Evolutionary conservation across 2,329 filamentous ascomycete species (phyloP), one percentile per base, ranked within the genome.

Genomic region (Blastomyces percursus): DNA sequence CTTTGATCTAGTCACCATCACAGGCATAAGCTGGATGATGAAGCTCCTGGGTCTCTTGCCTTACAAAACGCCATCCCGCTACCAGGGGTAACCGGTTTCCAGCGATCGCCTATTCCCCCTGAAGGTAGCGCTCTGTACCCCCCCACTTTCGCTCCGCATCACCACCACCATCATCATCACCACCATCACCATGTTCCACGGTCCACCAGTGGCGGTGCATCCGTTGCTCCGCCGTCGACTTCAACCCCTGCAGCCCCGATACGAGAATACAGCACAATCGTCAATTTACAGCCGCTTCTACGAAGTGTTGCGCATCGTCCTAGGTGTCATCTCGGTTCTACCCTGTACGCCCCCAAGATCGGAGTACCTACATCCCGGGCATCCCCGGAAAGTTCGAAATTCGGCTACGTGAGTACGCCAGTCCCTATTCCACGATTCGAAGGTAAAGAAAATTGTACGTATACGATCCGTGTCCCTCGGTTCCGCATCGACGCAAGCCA

Each of bases 401-500:
- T 84, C 64, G 80, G 82, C 50, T 86, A 83, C 66, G 80, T 78
- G 4, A 82, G 81, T 27, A 82, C 77, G 35, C 90, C 89, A 0
- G 86, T 83, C 61, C 88, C 89, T 0, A 79, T 96, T 1, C 93
- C 93, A 0, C 84, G 84, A 64, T 90, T 93, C 50, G 78, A 88
- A 66, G 86, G 84, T 54, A 89, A 90, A 64, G 88, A 92, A 67
- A 97, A 97, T 69, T 96, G 91, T 72, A 95, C 90, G 0, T 85
- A 95, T 66, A 96, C 91, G 0, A 83, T 99, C 64, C 90, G 94
- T 69, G 86, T 99, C 7, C 88, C 92, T 1, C 85, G 89, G 35
- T 84, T 89, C 57, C 91, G 94, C 69, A 79, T 99, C 8, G 84
- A 84, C 9, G 75, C 84, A 0, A 76, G 81, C 8, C 84, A 89